Percentiles rank a stretch among this genome's conserved stretches.
These are phyloP conservation scores for Hyaloscypha hepaticicola DNA, from an alignment of 495 filamentous ascomycete species.

Conservation along the genomic window DNA sequence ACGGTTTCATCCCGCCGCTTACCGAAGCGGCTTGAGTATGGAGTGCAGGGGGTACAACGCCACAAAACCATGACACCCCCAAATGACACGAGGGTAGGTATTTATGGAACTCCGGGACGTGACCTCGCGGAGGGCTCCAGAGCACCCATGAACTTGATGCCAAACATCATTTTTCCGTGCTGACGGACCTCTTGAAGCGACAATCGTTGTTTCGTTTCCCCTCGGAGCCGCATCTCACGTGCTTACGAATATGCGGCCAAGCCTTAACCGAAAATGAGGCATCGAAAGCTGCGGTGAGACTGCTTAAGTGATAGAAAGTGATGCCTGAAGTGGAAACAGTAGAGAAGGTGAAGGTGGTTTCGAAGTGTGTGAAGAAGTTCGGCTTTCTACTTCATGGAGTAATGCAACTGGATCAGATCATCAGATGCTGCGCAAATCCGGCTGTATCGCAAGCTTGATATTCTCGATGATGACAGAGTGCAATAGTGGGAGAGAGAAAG, in stretches of 20 bases:
- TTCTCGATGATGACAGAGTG: not conserved
- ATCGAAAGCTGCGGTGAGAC: slow-evolving; percentile 1
- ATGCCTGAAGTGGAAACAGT: not conserved
- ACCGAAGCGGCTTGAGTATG: slow-evolving; percentile 15
- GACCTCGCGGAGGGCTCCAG: not conserved
- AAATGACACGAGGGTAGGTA: not conserved
- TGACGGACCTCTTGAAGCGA: not conserved
- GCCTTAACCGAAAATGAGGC: not conserved
- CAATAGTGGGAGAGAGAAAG: no score
- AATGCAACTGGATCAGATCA: not conserved
- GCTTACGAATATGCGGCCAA: not conserved
- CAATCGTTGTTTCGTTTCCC: slow-evolving; percentile 21
- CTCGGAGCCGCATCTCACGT: not conserved
- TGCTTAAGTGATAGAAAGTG: not conserved
- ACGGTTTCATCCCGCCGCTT: slow-evolving; percentile 26
- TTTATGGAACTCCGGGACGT: not conserved
- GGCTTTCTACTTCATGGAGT: not conserved
- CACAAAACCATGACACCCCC: not conserved
- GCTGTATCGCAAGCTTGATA: not conserved
- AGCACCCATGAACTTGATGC: not conserved
- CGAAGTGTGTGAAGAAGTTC: not conserved
- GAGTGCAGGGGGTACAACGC: not conserved
- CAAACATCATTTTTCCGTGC: slow-evolving; percentile 19
- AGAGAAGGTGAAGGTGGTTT: slow-evolving; percentile 1
- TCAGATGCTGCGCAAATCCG: not conserved